phyloP scores from a whole-genome alignment of 345 rosid species.

The Erucastrum elatum region DNA sequence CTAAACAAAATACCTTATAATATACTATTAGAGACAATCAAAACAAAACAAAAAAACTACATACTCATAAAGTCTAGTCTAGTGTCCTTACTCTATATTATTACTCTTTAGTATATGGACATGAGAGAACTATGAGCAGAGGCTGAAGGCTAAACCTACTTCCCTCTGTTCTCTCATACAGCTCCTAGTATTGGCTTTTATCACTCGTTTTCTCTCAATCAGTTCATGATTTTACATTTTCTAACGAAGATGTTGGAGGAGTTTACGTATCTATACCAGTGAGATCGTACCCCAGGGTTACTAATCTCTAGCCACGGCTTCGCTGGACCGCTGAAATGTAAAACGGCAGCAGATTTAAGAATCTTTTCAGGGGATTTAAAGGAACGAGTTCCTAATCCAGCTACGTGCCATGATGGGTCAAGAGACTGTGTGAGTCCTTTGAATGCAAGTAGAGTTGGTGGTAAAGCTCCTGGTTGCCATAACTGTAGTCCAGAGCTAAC shows the following conservation, averaged over 20 bases:
- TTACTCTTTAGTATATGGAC: constrained; percentile 44
- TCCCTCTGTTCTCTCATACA: constrained; percentile 53
- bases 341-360: constrained; percentile 63
- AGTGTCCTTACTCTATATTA: constrained; percentile 18
- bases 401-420: constrained; percentile 85
- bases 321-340: constrained; percentile 94
- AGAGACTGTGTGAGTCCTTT: constrained; percentile 68
- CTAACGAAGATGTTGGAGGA: constrained; percentile 65
- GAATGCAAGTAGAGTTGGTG: constrained; percentile 76
- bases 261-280: constrained; percentile 75
- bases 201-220: constrained; percentile 20
- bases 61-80: constrained; percentile 14
- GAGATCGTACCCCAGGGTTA: constrained; percentile 55
- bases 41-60: background rate
- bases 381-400: constrained; percentile 68
- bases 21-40: constrained; percentile 11
- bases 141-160: constrained; percentile 93
- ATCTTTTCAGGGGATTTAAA: constrained; percentile 36
- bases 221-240: constrained; percentile 68
- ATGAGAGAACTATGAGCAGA: constrained; percentile 52
- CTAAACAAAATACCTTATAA: constrained; percentile 20
- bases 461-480: constrained; percentile 87
- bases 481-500: constrained; percentile 62
- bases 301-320: constrained; percentile 95
- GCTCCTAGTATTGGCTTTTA: constrained; percentile 17